Evolutionary conservation across 345 rosid species (phyloP).

Genomic region (Bruguiera gymnorhiza): DNA sequence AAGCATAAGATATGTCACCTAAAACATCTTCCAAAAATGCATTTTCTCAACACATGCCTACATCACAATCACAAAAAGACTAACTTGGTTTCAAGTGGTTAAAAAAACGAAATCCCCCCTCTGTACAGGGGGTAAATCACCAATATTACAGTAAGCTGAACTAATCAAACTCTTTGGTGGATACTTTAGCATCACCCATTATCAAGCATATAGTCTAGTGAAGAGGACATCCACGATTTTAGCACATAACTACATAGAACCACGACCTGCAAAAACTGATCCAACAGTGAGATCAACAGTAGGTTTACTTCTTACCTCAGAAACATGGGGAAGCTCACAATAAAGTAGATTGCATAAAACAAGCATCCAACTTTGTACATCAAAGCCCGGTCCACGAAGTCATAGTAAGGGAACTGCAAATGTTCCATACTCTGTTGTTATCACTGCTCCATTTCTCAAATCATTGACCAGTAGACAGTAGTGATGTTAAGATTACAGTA

Average conservation of each 20-base stretch:
- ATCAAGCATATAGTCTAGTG: constrained; percentile 1
- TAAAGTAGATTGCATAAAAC: constrained; percentile 93
- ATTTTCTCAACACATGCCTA: background rate
- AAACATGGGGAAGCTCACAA: constrained; percentile 99
- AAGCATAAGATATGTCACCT: background rate
- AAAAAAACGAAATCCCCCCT: too few relatives aligned
- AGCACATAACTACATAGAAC: too few relatives aligned
- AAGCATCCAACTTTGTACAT: constrained; percentile 95
- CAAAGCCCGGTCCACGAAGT: constrained; percentile 86
- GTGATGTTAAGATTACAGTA: background rate
- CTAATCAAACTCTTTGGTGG: background rate
- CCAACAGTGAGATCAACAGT: constrained; percentile 5
- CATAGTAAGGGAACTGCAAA: constrained; percentile 94
- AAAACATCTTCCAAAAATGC: background rate
- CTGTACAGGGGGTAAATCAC: background rate
- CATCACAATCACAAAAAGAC: background rate
- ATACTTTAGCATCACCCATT: background rate
- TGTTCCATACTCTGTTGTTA: constrained; percentile 4
- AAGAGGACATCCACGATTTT: background rate
- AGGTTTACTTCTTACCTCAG: constrained; percentile 57
- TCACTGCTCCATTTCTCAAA: constrained; percentile 11
- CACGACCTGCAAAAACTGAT: background rate
- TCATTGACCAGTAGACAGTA: background rate
- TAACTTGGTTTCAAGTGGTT: background rate
- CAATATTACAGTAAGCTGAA: background rate